phyloP scores from a whole-genome alignment of 2,329 filamentous ascomycete genomes.

The Beauveria medogensis region DNA sequence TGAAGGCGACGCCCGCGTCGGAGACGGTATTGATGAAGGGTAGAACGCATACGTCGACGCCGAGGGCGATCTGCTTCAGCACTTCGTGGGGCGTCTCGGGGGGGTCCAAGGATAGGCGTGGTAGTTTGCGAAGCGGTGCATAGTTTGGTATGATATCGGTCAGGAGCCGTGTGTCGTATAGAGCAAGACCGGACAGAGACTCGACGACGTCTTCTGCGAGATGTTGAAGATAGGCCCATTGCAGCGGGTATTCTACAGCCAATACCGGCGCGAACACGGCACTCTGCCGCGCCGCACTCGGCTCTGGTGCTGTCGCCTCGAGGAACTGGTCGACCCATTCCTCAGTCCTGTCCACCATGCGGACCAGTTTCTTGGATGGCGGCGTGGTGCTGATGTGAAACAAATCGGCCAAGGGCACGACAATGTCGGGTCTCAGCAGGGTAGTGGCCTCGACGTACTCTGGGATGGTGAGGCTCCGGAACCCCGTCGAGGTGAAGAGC shows the following conservation, averaged over 20 bases:
- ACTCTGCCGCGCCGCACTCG: constrained; percentile 23
- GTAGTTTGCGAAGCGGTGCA: constrained; percentile 49
- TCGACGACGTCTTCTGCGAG: constrained; percentile 56
- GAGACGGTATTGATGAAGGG: constrained; percentile 68
- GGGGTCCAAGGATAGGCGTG: constrained; percentile 66
- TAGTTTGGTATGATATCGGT: constrained; percentile 50
- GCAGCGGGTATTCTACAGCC: constrained; percentile 64
- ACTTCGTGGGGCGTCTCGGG: constrained; percentile 67
- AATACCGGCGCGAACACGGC: constrained; percentile 59
- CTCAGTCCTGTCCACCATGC: constrained; percentile 82
- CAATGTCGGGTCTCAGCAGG: constrained; percentile 69
- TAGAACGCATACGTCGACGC: constrained; percentile 71
- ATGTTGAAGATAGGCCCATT: constrained; percentile 71
- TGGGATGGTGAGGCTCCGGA: constrained; percentile 58
- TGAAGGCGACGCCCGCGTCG: constrained; percentile 77
- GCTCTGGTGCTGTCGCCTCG: constrained; percentile 21
- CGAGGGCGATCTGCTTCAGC: constrained; percentile 65
- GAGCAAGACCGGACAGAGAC: constrained; percentile 58
- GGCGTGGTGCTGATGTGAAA: constrained; percentile 39
- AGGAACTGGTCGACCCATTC: constrained; percentile 69
- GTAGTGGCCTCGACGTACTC: constrained; percentile 61
- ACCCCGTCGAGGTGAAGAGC: constrained; percentile 81
- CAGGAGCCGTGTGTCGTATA: constrained; percentile 68
- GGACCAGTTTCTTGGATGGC: constrained; percentile 64
- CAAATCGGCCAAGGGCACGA: constrained; percentile 70